Conservation (phyloP, 768 basidiomycete species). For the Fomitopsis serialis region DNA sequence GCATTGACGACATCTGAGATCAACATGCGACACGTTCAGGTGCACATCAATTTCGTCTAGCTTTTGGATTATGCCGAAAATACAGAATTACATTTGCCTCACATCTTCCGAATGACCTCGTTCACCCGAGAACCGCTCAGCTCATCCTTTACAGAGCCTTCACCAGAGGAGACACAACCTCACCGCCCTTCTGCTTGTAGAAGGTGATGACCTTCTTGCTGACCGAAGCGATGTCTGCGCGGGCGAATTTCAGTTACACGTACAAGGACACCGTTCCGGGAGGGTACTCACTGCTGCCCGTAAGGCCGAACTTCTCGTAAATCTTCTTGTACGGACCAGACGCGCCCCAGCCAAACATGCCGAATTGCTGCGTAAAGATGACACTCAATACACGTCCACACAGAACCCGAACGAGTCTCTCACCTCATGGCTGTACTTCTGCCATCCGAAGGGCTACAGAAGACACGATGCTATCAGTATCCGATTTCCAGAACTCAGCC, state of each 20-base stretch:
- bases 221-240: slow-evolving; percentile 66
- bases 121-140: background rate
- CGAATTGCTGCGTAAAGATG: slow-evolving; percentile 51
- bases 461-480: background rate
- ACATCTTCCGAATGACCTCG: background rate
- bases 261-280: background rate
- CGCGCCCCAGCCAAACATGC: slow-evolving; percentile 73
- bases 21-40: background rate
- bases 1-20: background rate
- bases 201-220: slow-evolving; percentile 84
- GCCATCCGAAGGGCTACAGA: slow-evolving; percentile 70
- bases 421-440: slow-evolving; percentile 83
- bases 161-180: slow-evolving; percentile 68
- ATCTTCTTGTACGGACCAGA: slow-evolving; percentile 89
- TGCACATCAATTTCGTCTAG: background rate
- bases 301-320: slow-evolving; percentile 88
- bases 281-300: slow-evolving; percentile 54
- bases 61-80: background rate
- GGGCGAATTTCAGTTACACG: background rate
- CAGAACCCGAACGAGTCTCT: slow-evolving; percentile 10
- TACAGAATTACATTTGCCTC: background rate
- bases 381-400: slow-evolving; percentile 6
- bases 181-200: slow-evolving; percentile 75
- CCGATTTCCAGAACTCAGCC: background rate
- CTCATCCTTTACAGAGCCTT: slow-evolving; percentile 50